Conservation (phyloP, 495 filamentous ascomycete genomes). For the Penicillium daleae region DNA sequence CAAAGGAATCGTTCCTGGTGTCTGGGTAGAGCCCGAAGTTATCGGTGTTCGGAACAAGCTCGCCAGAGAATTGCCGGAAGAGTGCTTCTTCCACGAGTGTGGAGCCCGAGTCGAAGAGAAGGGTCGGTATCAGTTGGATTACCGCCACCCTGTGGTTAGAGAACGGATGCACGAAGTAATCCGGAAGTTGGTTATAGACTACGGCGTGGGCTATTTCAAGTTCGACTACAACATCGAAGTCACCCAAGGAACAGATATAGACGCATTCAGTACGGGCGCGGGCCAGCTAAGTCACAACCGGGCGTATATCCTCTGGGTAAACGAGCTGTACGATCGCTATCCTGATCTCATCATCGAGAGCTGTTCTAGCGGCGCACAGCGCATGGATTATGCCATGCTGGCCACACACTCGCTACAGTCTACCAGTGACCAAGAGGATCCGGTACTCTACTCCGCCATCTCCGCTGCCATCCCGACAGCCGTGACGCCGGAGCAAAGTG, state of each 20-base stretch:
- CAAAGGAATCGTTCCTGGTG: not conserved
- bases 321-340: not conserved
- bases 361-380: not conserved
- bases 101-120: not conserved
- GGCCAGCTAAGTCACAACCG: not conserved
- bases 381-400: not conserved
- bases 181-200: not conserved
- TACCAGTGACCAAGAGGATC: not conserved
- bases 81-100: no score
- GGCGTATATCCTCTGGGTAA: not conserved
- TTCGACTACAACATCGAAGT: constrained; percentile 2
- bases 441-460: not conserved
- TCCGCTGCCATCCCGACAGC: not conserved
- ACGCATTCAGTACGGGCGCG: not conserved
- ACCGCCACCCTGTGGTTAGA: not conserved
- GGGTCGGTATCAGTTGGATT: not conserved
- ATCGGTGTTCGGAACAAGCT: not conserved
- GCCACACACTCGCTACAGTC: not conserved
- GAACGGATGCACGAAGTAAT: not conserved
- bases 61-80: not conserved
- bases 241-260: not conserved
- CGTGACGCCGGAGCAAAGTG: not conserved
- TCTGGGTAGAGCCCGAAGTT: not conserved
- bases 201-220: not conserved
- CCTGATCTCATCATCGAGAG: not conserved